These are phyloP conservation scores for Staphylotrichum longicolle DNA, from an alignment of 495 filamentous ascomycete genomes.

Conservation along the genomic window DNA sequence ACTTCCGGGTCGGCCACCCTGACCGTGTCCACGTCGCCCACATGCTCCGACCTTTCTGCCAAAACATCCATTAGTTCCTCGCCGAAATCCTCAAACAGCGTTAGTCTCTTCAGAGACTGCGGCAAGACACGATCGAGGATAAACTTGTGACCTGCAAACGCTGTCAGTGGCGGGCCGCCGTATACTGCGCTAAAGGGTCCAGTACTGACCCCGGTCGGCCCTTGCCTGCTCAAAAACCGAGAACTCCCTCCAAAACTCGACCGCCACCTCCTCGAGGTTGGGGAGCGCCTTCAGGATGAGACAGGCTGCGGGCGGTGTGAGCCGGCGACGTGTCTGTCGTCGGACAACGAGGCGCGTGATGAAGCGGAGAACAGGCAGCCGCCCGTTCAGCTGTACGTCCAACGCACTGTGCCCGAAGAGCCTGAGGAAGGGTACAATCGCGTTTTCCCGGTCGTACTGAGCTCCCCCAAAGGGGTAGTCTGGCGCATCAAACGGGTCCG, in stretches of 20 bases:
- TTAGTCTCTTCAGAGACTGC: background rate
- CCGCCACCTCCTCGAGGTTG: background rate
- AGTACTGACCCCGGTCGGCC: background rate
- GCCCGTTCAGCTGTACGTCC: background rate
- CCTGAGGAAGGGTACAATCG: background rate
- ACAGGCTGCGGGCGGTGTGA: background rate
- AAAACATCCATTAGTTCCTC: background rate
- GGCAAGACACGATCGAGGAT: background rate
- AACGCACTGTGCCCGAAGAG: background rate
- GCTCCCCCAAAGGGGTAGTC: no score
- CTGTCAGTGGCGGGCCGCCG: background rate
- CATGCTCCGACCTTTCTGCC: background rate
- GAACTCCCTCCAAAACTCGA: conserved; percentile 3
- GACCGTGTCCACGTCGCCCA: background rate
- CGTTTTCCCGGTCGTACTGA: background rate
- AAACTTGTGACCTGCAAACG: background rate
- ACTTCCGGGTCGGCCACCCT: background rate
- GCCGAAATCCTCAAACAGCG: background rate
- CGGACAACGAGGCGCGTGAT: background rate
- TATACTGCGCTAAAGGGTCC: background rate
- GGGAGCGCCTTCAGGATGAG: background rate
- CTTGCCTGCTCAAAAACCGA: background rate
- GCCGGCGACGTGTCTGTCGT: conserved; percentile 2
- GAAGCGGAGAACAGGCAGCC: background rate
- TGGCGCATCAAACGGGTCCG: no score